Conservation (phyloP, 495 filamentous ascomycete species). For the Daldinia childiae region DNA sequence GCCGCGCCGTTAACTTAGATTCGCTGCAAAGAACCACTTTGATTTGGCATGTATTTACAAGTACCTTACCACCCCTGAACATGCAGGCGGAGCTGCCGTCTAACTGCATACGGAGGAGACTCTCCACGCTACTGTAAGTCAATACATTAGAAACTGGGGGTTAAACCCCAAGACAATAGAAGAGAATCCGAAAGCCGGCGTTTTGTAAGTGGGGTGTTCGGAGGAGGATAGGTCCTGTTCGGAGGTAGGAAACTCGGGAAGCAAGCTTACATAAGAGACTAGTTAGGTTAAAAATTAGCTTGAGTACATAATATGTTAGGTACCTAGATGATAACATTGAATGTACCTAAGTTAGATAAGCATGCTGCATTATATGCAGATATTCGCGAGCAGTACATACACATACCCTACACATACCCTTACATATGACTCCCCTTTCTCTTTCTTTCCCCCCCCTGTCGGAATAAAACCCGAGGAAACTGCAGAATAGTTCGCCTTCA, state of each 20-base stretch:
- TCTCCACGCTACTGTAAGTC: constrained; percentile 10
- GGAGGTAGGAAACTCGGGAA: constrained; percentile 34
- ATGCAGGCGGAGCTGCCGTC: constrained; percentile 39
- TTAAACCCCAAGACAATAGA: constrained; percentile 17
- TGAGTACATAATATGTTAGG: too few species aligned
- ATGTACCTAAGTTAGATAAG: too few species aligned
- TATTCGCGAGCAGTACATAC: neutral
- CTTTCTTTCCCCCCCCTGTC: neutral
- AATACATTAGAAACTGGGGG: constrained; percentile 10
- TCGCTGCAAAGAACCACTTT: constrained; percentile 22
- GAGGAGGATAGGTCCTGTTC: constrained; percentile 31
- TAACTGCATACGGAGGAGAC: constrained; percentile 34
- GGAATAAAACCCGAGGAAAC: neutral
- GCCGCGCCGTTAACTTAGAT: constrained; percentile 19
- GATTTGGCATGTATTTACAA: constrained; percentile 37
- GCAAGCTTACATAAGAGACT: constrained; percentile 25
- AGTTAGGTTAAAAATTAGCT: too few species aligned
- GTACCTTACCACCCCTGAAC: constrained; percentile 36
- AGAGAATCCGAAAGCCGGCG: constrained; percentile 36
- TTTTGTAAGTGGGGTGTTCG: constrained; percentile 28
- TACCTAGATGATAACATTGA: too few species aligned
- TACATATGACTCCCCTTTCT: neutral
- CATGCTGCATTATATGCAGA: neutral
- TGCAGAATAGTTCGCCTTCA: neutral
- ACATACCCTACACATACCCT: too few species aligned